These are phyloP conservation scores for Cardiosporidium cionae DNA, from an alignment of 169 alveolate species.

Conservation along the genomic window DNA sequence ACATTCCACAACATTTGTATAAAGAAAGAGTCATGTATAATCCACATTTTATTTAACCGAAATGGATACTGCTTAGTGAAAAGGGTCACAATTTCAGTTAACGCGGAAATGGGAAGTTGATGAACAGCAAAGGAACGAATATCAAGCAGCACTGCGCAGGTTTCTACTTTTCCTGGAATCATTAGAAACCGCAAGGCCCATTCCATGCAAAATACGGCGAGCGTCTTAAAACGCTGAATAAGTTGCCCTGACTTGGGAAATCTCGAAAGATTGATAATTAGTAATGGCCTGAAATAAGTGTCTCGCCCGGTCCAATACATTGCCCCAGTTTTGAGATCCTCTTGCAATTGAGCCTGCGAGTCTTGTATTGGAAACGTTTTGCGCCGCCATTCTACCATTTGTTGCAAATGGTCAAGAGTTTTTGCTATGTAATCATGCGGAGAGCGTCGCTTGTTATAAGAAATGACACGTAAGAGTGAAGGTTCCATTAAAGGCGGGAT, in stretches of 20 bases:
- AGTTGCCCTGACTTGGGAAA: constrained; percentile 13
- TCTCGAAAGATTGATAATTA: constrained; percentile 17
- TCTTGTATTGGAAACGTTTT: constrained; percentile 38
- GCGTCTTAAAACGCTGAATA: constrained; percentile 35
- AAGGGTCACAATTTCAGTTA: constrained; percentile 45
- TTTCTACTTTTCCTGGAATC: constrained; percentile 55
- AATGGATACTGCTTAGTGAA: constrained; percentile 59
- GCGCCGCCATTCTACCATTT: constrained; percentile 46
- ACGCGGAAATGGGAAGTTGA: constrained; percentile 44
- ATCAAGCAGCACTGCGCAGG: constrained; percentile 45
- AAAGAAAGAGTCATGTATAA: constrained; percentile 48
- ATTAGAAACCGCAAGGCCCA: constrained; percentile 51
- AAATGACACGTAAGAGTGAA: constrained; percentile 35
- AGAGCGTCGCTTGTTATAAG: constrained; percentile 35
- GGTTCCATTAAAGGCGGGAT: constrained; percentile 43
- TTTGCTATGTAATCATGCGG: constrained; percentile 27
- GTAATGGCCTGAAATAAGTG: constrained; percentile 39
- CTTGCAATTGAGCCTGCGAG: constrained; percentile 21
- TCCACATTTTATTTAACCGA: constrained; percentile 46
- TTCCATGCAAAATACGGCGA: constrained; percentile 47
- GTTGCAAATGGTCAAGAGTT: constrained; percentile 32
- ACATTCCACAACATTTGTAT: constrained; percentile 48
- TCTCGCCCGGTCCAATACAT: constrained; percentile 57
- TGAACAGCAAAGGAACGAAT: constrained; percentile 47
- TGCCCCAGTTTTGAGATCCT: constrained; percentile 37